These are phyloP conservation scores for Metarhizium anisopliae DNA, from an alignment of 2,329 filamentous ascomycete genomes.

Conservation along the genomic window DNA sequence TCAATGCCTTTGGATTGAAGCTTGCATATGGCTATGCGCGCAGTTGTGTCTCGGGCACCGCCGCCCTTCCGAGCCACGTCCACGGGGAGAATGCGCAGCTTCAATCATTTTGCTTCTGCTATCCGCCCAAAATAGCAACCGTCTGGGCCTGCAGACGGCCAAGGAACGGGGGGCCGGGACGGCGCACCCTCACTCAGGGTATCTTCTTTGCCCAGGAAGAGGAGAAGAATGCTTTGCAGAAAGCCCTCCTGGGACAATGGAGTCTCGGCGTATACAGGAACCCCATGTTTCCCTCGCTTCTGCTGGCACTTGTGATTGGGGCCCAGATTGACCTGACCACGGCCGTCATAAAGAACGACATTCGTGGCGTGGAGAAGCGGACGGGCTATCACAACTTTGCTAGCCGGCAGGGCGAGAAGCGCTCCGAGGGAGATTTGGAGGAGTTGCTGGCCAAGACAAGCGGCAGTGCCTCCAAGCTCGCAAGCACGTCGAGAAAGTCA, in stretches of 20 bases:
- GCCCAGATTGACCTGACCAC: slow-evolving; percentile 24
- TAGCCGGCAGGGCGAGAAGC: slow-evolving; percentile 16
- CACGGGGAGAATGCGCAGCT: slow-evolving; percentile 3
- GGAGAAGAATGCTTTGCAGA: slow-evolving; percentile 16
- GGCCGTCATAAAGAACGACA: slow-evolving; percentile 19
- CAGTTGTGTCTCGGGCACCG: slow-evolving; percentile 24
- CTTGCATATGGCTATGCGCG: slow-evolving; percentile 24
- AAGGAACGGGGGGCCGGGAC: slow-evolving; percentile 1
- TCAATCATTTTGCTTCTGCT: slow-evolving; percentile 23
- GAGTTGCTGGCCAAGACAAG: slow-evolving; percentile 24
- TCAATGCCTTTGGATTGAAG: slow-evolving; percentile 19
- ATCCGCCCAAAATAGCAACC: slow-evolving; percentile 28
- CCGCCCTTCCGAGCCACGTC: slow-evolving; percentile 14
- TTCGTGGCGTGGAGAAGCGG: slow-evolving; percentile 24
- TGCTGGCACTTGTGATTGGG: slow-evolving; percentile 24
- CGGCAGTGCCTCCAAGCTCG: slow-evolving; percentile 25
- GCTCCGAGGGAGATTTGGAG: slow-evolving; percentile 20
- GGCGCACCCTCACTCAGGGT: slow-evolving; percentile 15
- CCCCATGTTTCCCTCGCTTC: slow-evolving; percentile 26
- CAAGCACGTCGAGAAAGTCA: slow-evolving; percentile 27
- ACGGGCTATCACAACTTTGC: slow-evolving; percentile 27
- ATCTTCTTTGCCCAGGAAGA: slow-evolving; percentile 21
- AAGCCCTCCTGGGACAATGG: slow-evolving; percentile 20
- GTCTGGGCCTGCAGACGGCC: slow-evolving; percentile 24
- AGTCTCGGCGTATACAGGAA: slow-evolving; percentile 15